A percentile compares a stretch with the other conserved stretches of the same genome.
Conservation (phyloP, 306 rosid genomes). For the Glycyrrhiza uralensis region DNA sequence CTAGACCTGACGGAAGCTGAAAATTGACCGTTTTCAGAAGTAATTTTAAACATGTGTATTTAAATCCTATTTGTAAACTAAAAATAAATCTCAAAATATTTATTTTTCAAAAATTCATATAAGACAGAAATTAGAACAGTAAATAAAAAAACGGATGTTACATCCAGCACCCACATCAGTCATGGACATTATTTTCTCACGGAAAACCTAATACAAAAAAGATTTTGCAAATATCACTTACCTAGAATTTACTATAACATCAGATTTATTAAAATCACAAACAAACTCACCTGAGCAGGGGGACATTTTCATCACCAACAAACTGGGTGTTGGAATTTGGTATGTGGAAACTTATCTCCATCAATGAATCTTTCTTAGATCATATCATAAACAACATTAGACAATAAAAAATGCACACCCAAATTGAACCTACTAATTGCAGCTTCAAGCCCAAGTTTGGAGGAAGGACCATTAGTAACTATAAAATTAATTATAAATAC, state of each 20-base stretch:
- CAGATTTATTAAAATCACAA: not conserved
- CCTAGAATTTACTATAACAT: not conserved
- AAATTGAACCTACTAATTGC: not conserved
- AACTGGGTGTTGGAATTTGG: slow-evolving; percentile 96
- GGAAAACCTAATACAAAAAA: slow-evolving; percentile 64
- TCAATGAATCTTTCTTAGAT: slow-evolving; percentile 92
- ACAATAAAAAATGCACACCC: not conserved
- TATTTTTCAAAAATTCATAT: no score
- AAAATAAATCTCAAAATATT: no score
- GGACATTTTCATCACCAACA: slow-evolving; percentile 90
- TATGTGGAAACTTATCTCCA: slow-evolving; percentile 96
- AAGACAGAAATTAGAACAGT: no score
- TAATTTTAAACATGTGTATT: no score
- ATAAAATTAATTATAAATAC: no score
- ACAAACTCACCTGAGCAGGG: slow-evolving; percentile 79
- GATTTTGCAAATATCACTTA: slow-evolving; percentile 14
- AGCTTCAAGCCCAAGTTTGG: not conserved
- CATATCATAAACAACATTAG: slow-evolving; percentile 19
- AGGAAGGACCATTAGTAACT: no score
- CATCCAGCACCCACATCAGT: slow-evolving; percentile 87
- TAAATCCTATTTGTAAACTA: no score
- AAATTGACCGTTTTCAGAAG: no score
- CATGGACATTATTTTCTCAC: slow-evolving; percentile 82
- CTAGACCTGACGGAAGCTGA: no score
- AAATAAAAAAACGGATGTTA: no score